Evolutionary conservation across 2,329 filamentous ascomycete genomes (phyloP).

Genomic region (Diaporthe eres): DNA sequence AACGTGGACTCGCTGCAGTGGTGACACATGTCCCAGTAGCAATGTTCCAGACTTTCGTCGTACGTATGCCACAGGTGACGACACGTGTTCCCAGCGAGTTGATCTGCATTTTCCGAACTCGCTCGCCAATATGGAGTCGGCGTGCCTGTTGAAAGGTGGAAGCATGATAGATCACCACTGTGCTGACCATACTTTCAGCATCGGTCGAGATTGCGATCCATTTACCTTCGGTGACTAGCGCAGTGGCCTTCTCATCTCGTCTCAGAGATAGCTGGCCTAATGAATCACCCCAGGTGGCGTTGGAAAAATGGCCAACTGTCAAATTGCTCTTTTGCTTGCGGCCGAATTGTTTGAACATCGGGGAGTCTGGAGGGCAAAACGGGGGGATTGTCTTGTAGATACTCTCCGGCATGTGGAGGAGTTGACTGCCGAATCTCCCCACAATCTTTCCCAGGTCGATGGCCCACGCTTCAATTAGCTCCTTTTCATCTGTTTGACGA

Average conservation of each 20-base stretch:
- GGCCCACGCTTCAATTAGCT: constrained; percentile 50
- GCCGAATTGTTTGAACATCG: constrained; percentile 52
- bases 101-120: constrained; percentile 44
- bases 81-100: constrained; percentile 45
- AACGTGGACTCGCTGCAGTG: constrained; percentile 44
- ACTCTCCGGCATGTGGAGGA: constrained; percentile 48
- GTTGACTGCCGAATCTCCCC: constrained; percentile 52
- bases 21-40: constrained; percentile 46
- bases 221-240: constrained; percentile 38
- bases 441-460: constrained; percentile 53
- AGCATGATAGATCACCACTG: constrained; percentile 44
- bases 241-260: constrained; percentile 35
- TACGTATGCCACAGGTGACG: constrained; percentile 49
- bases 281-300: constrained; percentile 47
- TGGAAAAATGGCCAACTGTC: constrained; percentile 41
- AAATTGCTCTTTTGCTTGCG: constrained; percentile 43
- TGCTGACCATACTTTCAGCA: neutral
- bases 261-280: constrained; percentile 45
- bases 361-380: constrained; percentile 55
- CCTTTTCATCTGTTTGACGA: constrained; percentile 40
- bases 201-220: constrained; percentile 40
- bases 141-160: constrained; percentile 45
- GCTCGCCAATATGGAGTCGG: constrained; percentile 45
- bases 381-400: constrained; percentile 57
- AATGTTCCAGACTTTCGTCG: constrained; percentile 48